Conservation (phyloP, 2,329 filamentous ascomycete genomes). For the Juglanconis juglandina region DNA sequence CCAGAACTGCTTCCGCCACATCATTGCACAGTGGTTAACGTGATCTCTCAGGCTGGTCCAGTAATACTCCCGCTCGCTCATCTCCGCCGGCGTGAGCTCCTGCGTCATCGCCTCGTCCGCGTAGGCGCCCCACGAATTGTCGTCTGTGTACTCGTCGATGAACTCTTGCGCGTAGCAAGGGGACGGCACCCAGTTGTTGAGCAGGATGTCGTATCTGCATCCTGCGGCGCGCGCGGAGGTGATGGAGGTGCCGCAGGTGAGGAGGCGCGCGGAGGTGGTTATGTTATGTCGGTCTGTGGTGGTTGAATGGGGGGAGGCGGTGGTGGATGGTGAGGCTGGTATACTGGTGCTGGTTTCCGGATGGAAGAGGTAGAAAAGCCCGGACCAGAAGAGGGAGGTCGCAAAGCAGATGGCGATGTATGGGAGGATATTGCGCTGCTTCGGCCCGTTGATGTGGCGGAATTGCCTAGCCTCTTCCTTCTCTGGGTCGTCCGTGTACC, state of each 20-base stretch:
- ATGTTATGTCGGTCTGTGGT: conserved; percentile 19
- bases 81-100: conserved; percentile 19
- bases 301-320: neutral
- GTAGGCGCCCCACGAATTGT: conserved; percentile 24
- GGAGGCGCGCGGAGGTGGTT: conserved; percentile 18
- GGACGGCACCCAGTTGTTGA: conserved; percentile 26
- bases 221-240: conserved; percentile 18
- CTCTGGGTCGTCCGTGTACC: conserved; percentile 19
- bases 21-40: conserved; percentile 26
- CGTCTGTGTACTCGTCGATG: conserved; percentile 25
- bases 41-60: conserved; percentile 25
- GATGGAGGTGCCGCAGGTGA: conserved; percentile 22
- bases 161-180: conserved; percentile 21
- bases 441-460: conserved; percentile 1
- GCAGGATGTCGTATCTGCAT: conserved; percentile 25
- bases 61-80: conserved; percentile 23
- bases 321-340: neutral
- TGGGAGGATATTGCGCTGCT: conserved; percentile 12
- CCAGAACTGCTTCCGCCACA: conserved; percentile 27
- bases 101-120: conserved; percentile 23
- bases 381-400: conserved; percentile 23
- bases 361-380: conserved; percentile 18
- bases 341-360: neutral
- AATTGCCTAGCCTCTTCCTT: conserved; percentile 14
- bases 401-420: conserved; percentile 19